Evolutionary conservation across 306 rosid genomes (phyloP), one percentile per base, ranked within the genome.

Genomic region (Erythrophleum fordii): DNA sequence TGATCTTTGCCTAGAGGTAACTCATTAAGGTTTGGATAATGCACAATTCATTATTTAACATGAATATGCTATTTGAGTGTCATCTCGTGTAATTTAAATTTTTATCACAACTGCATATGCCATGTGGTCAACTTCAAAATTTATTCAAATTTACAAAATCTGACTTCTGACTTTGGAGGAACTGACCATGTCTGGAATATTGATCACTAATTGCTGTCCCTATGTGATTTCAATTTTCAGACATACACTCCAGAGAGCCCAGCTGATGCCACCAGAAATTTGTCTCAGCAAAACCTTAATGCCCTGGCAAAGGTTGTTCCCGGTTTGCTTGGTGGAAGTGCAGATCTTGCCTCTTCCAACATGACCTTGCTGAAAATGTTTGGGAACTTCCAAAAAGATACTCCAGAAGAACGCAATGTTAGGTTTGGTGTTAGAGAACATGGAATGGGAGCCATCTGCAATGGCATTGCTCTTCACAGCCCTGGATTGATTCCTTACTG

Each of bases 271-370:
- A 96, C 99, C 66, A 83, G 99, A 80, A 96, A 92, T 69, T 77
- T 96, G 58, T 96, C 99, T 67, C 99, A 96, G 80, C 82, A 81
- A 80, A 92, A 91, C 86, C 98, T 96, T 22, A 96, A 96, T 77
- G 99, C 98, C 76, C 98, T 96, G 55, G 98, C 85, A 0, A 87
- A 85, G 45, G 97, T 93, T 85, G 90, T 96, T 79, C 99, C 98
- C 0, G 99, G 99, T 77, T 77, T 96, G 71, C 82, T 96, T n/a
- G 99, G 99, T 37, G 99, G 99, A n/a, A 96, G 99, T 92, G 99
- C 99, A 0, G 99, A 96, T 65, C 94, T 96, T 73, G 99, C 99
- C 35, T 96, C 99, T 69, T 96, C 99, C 55, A 96, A 96, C 93
- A 96, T 96, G 99, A 96, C 97, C 82, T 86, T 96, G 70, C 84